Evolutionary conservation across 2,329 filamentous ascomycete genomes (phyloP).

Genomic region (Fusarium keratoplasticum): DNA sequence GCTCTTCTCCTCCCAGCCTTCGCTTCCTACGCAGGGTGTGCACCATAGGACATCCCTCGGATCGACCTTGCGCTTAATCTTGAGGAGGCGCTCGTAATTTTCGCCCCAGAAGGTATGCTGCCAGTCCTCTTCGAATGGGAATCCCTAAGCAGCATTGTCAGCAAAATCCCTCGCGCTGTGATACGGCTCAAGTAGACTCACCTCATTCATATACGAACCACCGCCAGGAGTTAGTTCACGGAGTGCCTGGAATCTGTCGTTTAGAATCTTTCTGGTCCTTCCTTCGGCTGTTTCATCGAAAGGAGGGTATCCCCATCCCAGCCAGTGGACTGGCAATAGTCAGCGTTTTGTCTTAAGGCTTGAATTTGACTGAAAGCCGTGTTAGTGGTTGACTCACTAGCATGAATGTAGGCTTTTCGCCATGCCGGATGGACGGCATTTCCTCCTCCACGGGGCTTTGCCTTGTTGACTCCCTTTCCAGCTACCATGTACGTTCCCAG

Average conservation of each 20-base stretch:
- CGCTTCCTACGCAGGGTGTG: constrained; percentile 54
- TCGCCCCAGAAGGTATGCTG: constrained; percentile 50
- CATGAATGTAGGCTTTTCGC: constrained; percentile 57
- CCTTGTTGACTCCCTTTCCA: constrained; percentile 57
- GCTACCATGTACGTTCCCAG: constrained; percentile 54
- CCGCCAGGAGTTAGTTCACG: not conserved
- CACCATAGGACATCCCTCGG: constrained; percentile 57
- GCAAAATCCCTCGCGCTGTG: no score
- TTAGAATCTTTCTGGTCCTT: not conserved
- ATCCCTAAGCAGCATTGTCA: not conserved
- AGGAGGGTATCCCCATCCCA: constrained; percentile 6
- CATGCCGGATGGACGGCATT: constrained; percentile 63
- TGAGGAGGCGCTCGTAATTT: constrained; percentile 54
- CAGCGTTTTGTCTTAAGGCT: not conserved
- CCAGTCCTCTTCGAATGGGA: constrained; percentile 33
- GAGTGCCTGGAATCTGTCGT: constrained; percentile 5
- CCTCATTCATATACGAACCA: constrained; percentile 6
- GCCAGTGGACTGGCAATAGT: not conserved
- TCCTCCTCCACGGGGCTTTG: constrained; percentile 55
- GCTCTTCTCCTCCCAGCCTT: constrained; percentile 43
- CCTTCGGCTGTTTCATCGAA: constrained; percentile 5
- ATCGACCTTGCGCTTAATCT: constrained; percentile 55
- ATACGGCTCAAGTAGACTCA: no score
- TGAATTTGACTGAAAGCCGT: not conserved
- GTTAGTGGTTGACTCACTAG: constrained; percentile 46